A percentile compares a stretch with the other conserved stretches of the same genome.
phyloP scores from a whole-genome alignment of 805 yeast species.

The Danielia oregonensis region DNA sequence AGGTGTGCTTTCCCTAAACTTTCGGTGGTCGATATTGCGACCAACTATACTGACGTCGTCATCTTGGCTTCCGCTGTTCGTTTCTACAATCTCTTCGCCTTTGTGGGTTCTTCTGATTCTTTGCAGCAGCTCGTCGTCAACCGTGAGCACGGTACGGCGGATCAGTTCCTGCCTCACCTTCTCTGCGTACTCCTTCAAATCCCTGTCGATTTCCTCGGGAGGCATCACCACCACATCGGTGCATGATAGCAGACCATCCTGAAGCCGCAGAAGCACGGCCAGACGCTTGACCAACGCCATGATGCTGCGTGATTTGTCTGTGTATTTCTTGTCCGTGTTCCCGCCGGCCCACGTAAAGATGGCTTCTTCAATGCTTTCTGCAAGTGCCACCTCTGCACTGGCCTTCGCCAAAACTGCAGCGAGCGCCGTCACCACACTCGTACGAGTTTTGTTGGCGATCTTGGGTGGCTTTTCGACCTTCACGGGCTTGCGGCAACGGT shows the following conservation, averaged over 20 bases:
- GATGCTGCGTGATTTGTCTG: slow-evolving; percentile 65
- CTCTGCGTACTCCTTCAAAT: slow-evolving; percentile 64
- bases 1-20: slow-evolving; percentile 19
- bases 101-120: slow-evolving; percentile 77
- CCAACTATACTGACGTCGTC: slow-evolving; percentile 26
- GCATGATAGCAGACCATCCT: slow-evolving; percentile 51
- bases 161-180: slow-evolving; percentile 67
- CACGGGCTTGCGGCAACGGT: slow-evolving; percentile 43
- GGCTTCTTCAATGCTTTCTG: slow-evolving; percentile 31
- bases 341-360: slow-evolving; percentile 34
- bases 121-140: slow-evolving; percentile 48
- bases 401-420: slow-evolving; percentile 38
- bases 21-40: slow-evolving; percentile 35
- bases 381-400: slow-evolving; percentile 29
- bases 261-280: slow-evolving; percentile 53
- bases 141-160: slow-evolving; percentile 62
- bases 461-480: slow-evolving; percentile 9
- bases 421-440: slow-evolving; percentile 51
- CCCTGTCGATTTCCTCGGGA: slow-evolving; percentile 79
- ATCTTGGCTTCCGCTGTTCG: slow-evolving; percentile 20
- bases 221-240: slow-evolving; percentile 59
- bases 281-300: slow-evolving; percentile 61
- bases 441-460: slow-evolving; percentile 35
- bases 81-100: slow-evolving; percentile 80
- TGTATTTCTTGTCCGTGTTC: slow-evolving; percentile 42